Base-by-base conservation (phyloP, 331 rosid genomes). In the Pyrus hybrid region DNA sequence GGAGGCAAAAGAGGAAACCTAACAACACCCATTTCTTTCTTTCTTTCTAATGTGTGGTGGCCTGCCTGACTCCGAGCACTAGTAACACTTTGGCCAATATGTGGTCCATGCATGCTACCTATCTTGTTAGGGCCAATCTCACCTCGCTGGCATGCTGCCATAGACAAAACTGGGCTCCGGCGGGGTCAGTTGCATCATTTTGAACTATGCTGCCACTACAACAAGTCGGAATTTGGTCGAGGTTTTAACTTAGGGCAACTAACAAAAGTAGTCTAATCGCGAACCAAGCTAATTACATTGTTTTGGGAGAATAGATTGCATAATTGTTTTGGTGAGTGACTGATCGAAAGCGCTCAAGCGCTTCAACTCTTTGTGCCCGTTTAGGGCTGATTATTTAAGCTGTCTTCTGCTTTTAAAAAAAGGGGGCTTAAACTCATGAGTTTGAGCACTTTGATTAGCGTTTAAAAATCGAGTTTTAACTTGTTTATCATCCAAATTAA, bases 31-130 rank as follows among this genome's bases (percentile, higher is more conserved):
- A 37, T 41, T 57, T 53, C 32, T 10, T 56, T 70, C 10, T 28
- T 70, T 17, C 43, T 60, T 37, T 41, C 69, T 7, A 51, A 17
- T 62, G 29, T 2, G 70, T 28, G 70, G 70, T 72, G 75, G 76
- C 76, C 62, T 62, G 63, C 29, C 25, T 56, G 80, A 63, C 71
- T 77, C 35, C 33, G 43, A 79, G 49, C 60, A 57, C 65, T 18
- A 51, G 77, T 9, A 29, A 25, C 18, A 32, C 53, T 21, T 70
- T 1, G 69, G 71, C 30, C 60, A 20, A 23, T 21, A 22, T 5
- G 68, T 80, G 84, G 84, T 75, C 84, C 84, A 63, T 75, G 80
- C 80, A 70, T 67, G 64, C 71, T 30, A 18, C 25, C 67, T 75
- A 28, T 51, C 63, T 30, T 25, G 76, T 54, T 41, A 63, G 7